Conservation (phyloP, 2,329 filamentous ascomycete genomes). For the Aspergillus sojae region DNA sequence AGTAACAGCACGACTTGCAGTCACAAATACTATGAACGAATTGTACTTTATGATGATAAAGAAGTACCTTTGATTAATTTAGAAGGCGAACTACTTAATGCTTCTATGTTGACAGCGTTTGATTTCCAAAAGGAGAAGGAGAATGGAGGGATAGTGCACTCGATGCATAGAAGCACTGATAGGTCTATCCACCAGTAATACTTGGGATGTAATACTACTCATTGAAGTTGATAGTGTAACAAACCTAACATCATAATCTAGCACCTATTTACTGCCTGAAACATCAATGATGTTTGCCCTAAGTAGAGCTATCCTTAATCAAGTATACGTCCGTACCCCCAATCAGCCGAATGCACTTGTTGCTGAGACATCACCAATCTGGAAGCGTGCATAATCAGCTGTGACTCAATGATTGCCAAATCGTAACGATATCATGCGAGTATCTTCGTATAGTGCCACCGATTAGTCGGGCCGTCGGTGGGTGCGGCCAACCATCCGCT, state of each 20-base stretch:
- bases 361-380: background rate
- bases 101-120: background rate
- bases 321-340: background rate
- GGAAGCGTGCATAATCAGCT: no score
- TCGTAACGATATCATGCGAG: background rate
- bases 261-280: no score
- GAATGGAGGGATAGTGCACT: background rate
- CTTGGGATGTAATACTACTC: background rate
- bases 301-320: background rate
- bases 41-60: background rate
- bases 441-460: background rate
- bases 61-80: background rate
- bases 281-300: background rate
- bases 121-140: background rate
- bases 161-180: background rate
- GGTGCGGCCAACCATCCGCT: constrained; percentile 27
- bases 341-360: background rate
- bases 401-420: no score
- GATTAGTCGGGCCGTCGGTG: constrained; percentile 15
- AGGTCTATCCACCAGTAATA: background rate
- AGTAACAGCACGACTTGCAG: background rate
- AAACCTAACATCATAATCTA: background rate
- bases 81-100: background rate
- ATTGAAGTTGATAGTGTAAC: background rate
- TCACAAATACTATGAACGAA: no score